Base-by-base conservation (phyloP, 331 rosid genomes). In the Rhamnella rubrinervis region DNA sequence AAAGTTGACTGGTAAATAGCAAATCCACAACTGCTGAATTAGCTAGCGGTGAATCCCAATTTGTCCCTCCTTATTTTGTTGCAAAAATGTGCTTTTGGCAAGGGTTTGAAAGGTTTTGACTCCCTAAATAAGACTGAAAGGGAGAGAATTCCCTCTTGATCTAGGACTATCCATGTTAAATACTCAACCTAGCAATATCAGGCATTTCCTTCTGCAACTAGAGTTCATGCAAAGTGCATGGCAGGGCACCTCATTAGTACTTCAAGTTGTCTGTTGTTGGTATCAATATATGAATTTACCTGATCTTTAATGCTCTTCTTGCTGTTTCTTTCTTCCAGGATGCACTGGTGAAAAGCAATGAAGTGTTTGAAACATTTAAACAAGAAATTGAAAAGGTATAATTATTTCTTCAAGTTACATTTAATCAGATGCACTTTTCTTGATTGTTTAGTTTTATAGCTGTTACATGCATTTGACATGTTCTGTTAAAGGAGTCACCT, bases 281-380 rank as follows among this genome's bases (percentile, higher is more conserved):
- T 51, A n/a, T 13, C 61, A 57, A 35, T 26, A 4, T 57, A 39
- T 16, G 20, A 23, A 18, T 63, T 23, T 47, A 21, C 7, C 8
- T 56, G 65, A 8, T 25, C 4, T n/a, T 25, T 23, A n/a, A 28
- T 68, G 31, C 38, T 21, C 0, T 31, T 21, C 8, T 23, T 50
- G 21, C 72, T 84, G 66, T 64, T 31, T 31, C 35, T 6, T 31
- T 79, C 69, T 69, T 76, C 75, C 88, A 93, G 98, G 98, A 86
- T 44, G 95, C 97, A 14, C 83, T 90, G 83, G 63, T 85, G 44
- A 93, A 90, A 83, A 93, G 98, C 88, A 88, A 88, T 49, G 92
- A 93, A 76, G 92, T 88, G 66, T 93, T 93, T 63, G 97, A 93
- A 82, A 93, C 97, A 59, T 93, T 90, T 73, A 93, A 90, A 78